phyloP scores from a whole-genome alignment of 164 flowering plant genomes.

The Magnolia officinalis region DNA sequence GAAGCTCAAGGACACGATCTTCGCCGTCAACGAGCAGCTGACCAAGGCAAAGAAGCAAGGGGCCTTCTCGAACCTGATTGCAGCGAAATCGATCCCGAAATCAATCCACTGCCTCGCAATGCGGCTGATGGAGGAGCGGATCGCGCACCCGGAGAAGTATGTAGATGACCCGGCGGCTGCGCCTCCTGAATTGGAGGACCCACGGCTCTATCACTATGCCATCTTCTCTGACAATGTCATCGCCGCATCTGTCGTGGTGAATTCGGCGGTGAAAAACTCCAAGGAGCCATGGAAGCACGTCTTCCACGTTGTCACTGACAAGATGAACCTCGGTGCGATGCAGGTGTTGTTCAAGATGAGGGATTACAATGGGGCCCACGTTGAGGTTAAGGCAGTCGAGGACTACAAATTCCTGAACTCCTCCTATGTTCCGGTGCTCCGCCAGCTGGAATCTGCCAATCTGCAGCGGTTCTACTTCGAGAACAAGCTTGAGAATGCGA shows the following conservation, averaged over 20 bases:
- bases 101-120: constrained; percentile 30
- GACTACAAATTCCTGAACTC: constrained; percentile 31
- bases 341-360: constrained; percentile 29
- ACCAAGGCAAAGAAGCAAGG: constrained; percentile 30
- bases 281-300: constrained; percentile 30
- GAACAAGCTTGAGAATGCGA: constrained; percentile 30
- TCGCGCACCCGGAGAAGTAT: constrained; percentile 26
- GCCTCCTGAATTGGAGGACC: constrained; percentile 24
- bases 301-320: constrained; percentile 32
- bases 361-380: constrained; percentile 22
- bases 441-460: constrained; percentile 30
- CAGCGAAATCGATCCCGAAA: constrained; percentile 31
- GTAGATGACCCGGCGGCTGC: constrained; percentile 6
- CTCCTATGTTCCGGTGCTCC: constrained; percentile 25
- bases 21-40: constrained; percentile 26
- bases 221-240: constrained; percentile 26
- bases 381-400: constrained; percentile 30
- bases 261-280: constrained; percentile 27
- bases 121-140: constrained; percentile 28
- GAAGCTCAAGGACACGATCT: constrained; percentile 31
- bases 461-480: constrained; percentile 30
- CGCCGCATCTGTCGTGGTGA: constrained; percentile 33
- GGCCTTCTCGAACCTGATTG: constrained; percentile 29
- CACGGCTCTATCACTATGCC: constrained; percentile 25
- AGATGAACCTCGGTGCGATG: constrained; percentile 30